Evolutionary conservation across 2,329 filamentous ascomycete species (phyloP).

Genomic region (Sclerotinia glacialis): DNA sequence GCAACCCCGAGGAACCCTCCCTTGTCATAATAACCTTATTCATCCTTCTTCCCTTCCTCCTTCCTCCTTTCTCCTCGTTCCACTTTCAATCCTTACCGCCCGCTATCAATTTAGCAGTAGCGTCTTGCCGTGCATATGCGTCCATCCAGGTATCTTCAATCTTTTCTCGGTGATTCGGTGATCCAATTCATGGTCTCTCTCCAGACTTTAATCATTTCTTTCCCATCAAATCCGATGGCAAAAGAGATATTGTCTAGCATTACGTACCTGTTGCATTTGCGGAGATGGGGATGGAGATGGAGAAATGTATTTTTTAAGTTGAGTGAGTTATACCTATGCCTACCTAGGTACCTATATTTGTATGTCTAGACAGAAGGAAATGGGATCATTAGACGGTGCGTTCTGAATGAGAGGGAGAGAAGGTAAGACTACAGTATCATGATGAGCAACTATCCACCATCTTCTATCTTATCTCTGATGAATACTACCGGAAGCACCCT

Average conservation of each 20-base stretch:
- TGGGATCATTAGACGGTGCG: background rate
- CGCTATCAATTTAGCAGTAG: conserved; percentile 18
- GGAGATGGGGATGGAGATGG: background rate
- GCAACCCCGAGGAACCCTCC: background rate
- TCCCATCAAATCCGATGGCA: background rate
- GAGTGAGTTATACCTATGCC: background rate
- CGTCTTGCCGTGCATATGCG: conserved; percentile 10
- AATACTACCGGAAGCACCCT: background rate
- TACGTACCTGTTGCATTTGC: conserved; percentile 7
- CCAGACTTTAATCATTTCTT: background rate
- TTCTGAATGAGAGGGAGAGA: background rate
- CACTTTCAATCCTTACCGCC: conserved; percentile 14
- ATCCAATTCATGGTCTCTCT: background rate
- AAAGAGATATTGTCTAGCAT: conserved; percentile 10
- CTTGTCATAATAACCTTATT: conserved; percentile 1
- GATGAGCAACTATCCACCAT: background rate
- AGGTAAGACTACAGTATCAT: background rate
- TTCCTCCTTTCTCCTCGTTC: background rate
- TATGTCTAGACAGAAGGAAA: background rate
- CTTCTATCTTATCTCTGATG: background rate
- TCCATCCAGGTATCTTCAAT: background rate
- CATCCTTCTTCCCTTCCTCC: background rate
- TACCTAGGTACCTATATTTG: background rate
- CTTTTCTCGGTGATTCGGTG: background rate
- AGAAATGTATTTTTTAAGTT: background rate